These are phyloP conservation scores for Cucumis cinereus DNA, from an alignment of 306 rosid species.

Conservation along the genomic window DNA sequence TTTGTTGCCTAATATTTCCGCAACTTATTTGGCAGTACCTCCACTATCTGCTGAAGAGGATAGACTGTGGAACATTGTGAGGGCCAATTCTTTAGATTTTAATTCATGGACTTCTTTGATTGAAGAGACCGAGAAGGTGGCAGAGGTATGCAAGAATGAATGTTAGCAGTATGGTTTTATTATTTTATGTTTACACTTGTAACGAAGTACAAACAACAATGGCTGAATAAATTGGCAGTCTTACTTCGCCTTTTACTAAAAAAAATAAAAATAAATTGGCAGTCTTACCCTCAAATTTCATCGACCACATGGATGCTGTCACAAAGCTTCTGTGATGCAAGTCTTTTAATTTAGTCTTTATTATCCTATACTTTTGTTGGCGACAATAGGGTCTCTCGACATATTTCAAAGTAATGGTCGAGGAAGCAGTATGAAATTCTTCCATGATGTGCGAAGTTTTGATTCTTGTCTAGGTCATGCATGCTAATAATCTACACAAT, in stretches of 20 bases:
- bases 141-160: constrained; percentile 45
- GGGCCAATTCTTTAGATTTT: constrained; percentile 85
- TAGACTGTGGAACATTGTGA: constrained; percentile 84
- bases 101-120: constrained; percentile 89
- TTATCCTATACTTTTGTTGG: not conserved
- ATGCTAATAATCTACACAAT: not conserved
- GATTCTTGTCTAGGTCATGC: not conserved
- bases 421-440: not conserved
- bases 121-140: constrained; percentile 88
- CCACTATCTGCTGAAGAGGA: constrained; percentile 87
- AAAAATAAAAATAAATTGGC: too few species aligned
- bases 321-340: not conserved
- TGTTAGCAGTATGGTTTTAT: not conserved
- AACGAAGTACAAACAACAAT: not conserved
- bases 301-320: not conserved
- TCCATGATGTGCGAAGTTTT: not conserved
- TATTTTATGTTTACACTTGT: not conserved
- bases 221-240: not conserved
- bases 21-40: constrained; percentile 17
- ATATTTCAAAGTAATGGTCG: not conserved
- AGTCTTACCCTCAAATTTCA: not conserved
- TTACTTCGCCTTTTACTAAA: too few species aligned
- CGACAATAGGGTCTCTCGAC: not conserved
- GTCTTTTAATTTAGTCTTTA: not conserved
- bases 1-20: not conserved